Percentiles rank a stretch among this genome's conserved stretches.
These are phyloP conservation scores for Aspergillus phoenicis DNA, from an alignment of 2,329 filamentous ascomycete species.

Conservation along the genomic window DNA sequence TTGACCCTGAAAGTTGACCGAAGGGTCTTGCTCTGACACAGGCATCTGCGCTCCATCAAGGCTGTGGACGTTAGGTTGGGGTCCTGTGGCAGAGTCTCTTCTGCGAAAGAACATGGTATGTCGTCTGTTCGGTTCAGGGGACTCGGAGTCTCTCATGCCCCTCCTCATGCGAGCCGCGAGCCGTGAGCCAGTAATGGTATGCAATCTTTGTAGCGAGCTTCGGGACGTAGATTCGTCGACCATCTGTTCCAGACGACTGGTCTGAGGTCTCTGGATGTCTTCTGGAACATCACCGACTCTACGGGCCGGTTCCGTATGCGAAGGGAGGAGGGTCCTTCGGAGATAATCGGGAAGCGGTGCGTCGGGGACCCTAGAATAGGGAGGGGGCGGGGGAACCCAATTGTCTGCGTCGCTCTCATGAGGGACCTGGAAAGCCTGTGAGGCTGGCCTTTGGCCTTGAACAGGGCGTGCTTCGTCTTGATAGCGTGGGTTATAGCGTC, in stretches of 20 bases:
- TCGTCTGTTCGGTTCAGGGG: constrained; percentile 14
- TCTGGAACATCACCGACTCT: constrained; percentile 15
- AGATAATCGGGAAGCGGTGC: constrained; percentile 43
- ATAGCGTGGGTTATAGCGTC: constrained; percentile 61
- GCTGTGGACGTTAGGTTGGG: constrained; percentile 3
- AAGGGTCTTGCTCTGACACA: not conserved
- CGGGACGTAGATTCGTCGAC: constrained; percentile 26
- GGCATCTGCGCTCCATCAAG: constrained; percentile 3
- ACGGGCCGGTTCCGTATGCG: constrained; percentile 22
- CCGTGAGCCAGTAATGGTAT: constrained; percentile 28
- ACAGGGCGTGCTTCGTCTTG: constrained; percentile 42
- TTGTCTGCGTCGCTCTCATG: constrained; percentile 88
- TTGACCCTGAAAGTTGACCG: not conserved
- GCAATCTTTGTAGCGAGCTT: constrained; percentile 32
- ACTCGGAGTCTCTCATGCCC: constrained; percentile 21
- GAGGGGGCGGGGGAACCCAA: constrained; percentile 83
- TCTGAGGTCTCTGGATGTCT: constrained; percentile 27
- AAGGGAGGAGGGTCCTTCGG: constrained; percentile 37
- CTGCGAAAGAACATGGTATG: constrained; percentile 18
- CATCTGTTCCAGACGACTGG: constrained; percentile 29
- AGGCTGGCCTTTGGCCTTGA: constrained; percentile 32
- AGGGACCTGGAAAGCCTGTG: constrained; percentile 60
- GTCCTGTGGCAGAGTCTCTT: constrained; percentile 12
- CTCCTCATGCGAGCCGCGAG: constrained; percentile 23
- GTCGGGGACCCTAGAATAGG: constrained; percentile 57